phyloP scores from a whole-genome alignment of 1,284 basidiomycete genomes.

The Coriolopsis trogii region DNA sequence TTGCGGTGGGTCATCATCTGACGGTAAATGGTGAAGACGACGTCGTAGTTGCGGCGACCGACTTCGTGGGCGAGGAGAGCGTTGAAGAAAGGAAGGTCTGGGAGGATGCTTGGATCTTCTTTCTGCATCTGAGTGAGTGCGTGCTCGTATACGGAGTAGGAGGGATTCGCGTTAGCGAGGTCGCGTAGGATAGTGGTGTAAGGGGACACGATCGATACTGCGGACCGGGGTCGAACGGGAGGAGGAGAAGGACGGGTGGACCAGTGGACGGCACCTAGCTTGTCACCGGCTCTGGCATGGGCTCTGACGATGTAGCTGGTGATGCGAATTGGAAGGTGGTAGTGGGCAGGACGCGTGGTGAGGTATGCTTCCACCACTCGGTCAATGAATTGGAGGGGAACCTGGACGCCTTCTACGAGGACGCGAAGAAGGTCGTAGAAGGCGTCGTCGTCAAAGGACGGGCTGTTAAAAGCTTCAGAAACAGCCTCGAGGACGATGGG shows the following conservation, averaged over 20 bases:
- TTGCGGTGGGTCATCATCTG: slow-evolving; percentile 38
- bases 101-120: slow-evolving; percentile 35
- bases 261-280: slow-evolving; percentile 39
- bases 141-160: slow-evolving; percentile 35
- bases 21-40: slow-evolving; percentile 48
- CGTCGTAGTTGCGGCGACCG: slow-evolving; percentile 33
- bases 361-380: slow-evolving; percentile 41
- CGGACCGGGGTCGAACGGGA: slow-evolving; percentile 10
- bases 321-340: slow-evolving; percentile 37
- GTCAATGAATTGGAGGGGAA: slow-evolving; percentile 35
- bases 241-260: slow-evolving; percentile 24
- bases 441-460: slow-evolving; percentile 40
- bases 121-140: slow-evolving; percentile 44
- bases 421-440: slow-evolving; percentile 45
- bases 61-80: slow-evolving; percentile 46
- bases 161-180: slow-evolving; percentile 35
- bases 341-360: slow-evolving; percentile 33
- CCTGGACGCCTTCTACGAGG: slow-evolving; percentile 37
- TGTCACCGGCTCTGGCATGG: slow-evolving; percentile 38
- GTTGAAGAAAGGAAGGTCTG: slow-evolving; percentile 48
- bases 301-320: slow-evolving; percentile 41
- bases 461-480: slow-evolving; percentile 32
- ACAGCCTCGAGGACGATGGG: slow-evolving; percentile 30
- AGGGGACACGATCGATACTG: slow-evolving; percentile 15
- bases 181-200: slow-evolving; percentile 45